Percentiles rank a stretch among this genome's conserved stretches.
Conservation (phyloP, 139 green algal species). For the Chlamydomonas eustigma region DNA sequence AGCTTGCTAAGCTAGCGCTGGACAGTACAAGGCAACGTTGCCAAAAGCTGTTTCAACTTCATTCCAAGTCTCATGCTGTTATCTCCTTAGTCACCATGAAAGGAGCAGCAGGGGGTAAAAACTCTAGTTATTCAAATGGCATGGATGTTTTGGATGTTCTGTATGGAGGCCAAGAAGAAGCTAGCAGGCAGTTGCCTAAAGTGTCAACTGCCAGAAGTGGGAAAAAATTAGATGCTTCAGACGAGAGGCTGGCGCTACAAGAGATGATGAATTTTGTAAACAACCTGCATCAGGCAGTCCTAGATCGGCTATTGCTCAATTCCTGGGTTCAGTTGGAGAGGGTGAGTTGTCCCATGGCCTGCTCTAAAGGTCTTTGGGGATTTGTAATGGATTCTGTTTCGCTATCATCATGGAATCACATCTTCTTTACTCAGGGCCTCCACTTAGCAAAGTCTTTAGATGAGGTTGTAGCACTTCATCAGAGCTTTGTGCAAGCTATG, state of each 20-base stretch:
- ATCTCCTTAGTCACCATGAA: background rate
- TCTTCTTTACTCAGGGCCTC: no score
- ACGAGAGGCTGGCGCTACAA: slow-evolving; percentile 16
- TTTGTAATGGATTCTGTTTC: no score
- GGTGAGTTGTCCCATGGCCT: background rate
- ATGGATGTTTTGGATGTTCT: background rate
- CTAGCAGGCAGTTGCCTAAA: background rate
- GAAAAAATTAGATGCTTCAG: background rate
- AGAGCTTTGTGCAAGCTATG: background rate
- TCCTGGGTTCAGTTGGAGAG: slow-evolving; percentile 12
- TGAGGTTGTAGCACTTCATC: background rate
- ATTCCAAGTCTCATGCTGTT: background rate
- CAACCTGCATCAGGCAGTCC: slow-evolving; percentile 35
- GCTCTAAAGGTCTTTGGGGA: background rate
- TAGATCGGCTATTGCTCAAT: slow-evolving; percentile 23
- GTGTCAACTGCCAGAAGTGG: background rate
- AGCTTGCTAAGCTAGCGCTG: slow-evolving; percentile 9
- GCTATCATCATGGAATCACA: no score
- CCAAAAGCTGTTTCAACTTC: slow-evolving; percentile 8
- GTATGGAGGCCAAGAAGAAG: background rate
- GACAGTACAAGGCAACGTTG: slow-evolving; percentile 10
- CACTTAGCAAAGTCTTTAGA: background rate
- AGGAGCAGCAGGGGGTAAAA: background rate
- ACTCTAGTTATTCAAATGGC: background rate
- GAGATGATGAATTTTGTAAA: slow-evolving; percentile 37